Evolutionary conservation across 495 filamentous ascomycete genomes (phyloP), one percentile per base, ranked within the genome.

Genomic region (Echria macrotheca): DNA sequence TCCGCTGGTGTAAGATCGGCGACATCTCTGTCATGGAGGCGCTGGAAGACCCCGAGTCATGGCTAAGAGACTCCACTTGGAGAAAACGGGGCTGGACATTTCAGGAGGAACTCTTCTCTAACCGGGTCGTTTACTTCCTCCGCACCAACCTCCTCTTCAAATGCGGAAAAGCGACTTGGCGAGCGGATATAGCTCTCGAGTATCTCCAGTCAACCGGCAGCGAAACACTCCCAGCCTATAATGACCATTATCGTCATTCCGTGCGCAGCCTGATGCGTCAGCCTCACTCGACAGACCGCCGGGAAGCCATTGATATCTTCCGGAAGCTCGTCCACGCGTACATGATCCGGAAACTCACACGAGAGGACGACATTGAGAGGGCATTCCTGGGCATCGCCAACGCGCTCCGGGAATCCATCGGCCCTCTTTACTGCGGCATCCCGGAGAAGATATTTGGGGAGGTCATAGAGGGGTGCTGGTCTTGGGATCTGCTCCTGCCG

Each of bases 31-130:
- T n/a, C n/a, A n/a, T n/a, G n/a, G n/a, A n/a, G n/a, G n/a, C n/a
- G n/a, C n/a, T n/a, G n/a, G n/a, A n/a, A n/a, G n/a, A n/a, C n/a
- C n/a, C n/a, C n/a, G n/a, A n/a, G n/a, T n/a, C n/a, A n/a, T 31
- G 28, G 9, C 35, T 37, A 14, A 37, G 15, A 17, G 35, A 17
- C 14, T 37, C 35, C 5, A 5, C 15, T 17, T 37, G 35, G 35
- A 37, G 35, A 37, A 14, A 37, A 37, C 35, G 35, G 9, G 35
- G 35, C 35, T 37, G 35, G 35, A 37, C 35, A 14, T 37, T 37
- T 37, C 35, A 37, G 35, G 35, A 37, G 35, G 35, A 37, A 14
- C 15, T 37, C 5, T 37, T 6, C 15, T 37, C 35, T 5, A 37
- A 17, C 35, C 7, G 5, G 14, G 14, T 37, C 14, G 7, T 37